phyloP scores from a whole-genome alignment of 768 basidiomycete species.

The Pleurotus eryngii region DNA sequence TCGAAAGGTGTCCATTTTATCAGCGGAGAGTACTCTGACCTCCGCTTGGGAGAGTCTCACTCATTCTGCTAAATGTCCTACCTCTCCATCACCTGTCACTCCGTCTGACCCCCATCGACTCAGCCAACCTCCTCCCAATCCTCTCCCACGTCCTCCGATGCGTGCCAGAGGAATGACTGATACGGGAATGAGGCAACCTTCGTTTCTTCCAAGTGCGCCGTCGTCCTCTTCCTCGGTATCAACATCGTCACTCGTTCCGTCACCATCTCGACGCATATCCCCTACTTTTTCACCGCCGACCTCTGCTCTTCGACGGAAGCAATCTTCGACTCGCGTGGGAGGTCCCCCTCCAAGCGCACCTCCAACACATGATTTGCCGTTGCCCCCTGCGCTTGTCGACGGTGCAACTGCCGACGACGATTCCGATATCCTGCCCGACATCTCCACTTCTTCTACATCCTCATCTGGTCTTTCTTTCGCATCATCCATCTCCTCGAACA shows the following conservation, averaged over 20 bases:
- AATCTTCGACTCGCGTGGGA: constrained; percentile 36
- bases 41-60: constrained; percentile 23
- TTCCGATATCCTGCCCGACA: constrained; percentile 11
- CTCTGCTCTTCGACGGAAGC: constrained; percentile 38
- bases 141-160: constrained; percentile 34
- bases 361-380: constrained; percentile 44
- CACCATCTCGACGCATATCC: constrained; percentile 14
- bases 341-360: constrained; percentile 45
- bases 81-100: constrained; percentile 1
- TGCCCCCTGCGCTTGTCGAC: constrained; percentile 30
- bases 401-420: constrained; percentile 14
- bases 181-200: constrained; percentile 22
- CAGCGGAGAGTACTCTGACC: constrained; percentile 15
- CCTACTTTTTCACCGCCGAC: constrained; percentile 20
- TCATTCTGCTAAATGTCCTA: constrained; percentile 5
- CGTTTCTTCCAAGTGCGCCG: constrained; percentile 25
- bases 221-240: constrained; percentile 28
- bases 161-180: constrained; percentile 52
- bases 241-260: constrained; percentile 16
- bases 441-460: constrained; percentile 23
- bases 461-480: constrained; percentile 42
- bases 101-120: constrained; percentile 24
- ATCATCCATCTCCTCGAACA: constrained; percentile 32
- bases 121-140: constrained; percentile 28
- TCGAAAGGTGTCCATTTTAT: constrained; percentile 17